Conservation (phyloP, 192 early-diverging fungal species). For the Podila verticillata region DNA sequence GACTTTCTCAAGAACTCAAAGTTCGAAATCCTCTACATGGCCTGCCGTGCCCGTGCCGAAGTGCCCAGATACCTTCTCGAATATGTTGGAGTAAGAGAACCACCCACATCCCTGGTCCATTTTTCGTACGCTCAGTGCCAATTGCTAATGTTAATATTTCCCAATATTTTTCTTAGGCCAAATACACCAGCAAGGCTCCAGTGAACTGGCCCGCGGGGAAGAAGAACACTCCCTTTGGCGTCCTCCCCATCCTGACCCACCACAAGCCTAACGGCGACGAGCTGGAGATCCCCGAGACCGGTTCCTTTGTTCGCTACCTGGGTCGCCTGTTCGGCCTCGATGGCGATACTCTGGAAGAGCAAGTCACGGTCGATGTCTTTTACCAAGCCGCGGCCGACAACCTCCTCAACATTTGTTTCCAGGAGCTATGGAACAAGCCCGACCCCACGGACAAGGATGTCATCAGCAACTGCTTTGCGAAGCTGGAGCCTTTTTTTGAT, state of each 20-base stretch:
- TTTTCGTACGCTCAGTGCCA: not conserved
- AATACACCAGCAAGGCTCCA: conserved; percentile 29
- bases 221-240: conserved; percentile 37
- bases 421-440: conserved; percentile 22
- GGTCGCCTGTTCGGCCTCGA: conserved; percentile 20
- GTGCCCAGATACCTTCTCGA: conserved; percentile 24
- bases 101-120: not conserved
- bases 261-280: conserved; percentile 21
- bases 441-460: conserved; percentile 16
- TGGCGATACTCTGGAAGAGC: conserved; percentile 19
- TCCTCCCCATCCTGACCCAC: conserved; percentile 35
- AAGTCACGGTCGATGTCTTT: conserved; percentile 24
- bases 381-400: conserved; percentile 15
- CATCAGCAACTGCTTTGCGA: conserved; percentile 18
- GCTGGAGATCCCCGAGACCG: conserved; percentile 16
- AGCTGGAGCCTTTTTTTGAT: conserved; percentile 21
- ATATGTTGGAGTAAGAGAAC: conserved; percentile 29
- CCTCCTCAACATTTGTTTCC: conserved; percentile 14
- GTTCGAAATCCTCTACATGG: conserved; percentile 42
- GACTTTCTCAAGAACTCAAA: conserved; percentile 34
- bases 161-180: conserved; percentile 9
- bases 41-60: conserved; percentile 36
- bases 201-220: conserved; percentile 33
- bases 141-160: not conserved
- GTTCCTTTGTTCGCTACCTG: conserved; percentile 22